Evolutionary conservation across 371 early-diverging fungal species (phyloP).

Genomic region (Dichotomocladium elegans): DNA sequence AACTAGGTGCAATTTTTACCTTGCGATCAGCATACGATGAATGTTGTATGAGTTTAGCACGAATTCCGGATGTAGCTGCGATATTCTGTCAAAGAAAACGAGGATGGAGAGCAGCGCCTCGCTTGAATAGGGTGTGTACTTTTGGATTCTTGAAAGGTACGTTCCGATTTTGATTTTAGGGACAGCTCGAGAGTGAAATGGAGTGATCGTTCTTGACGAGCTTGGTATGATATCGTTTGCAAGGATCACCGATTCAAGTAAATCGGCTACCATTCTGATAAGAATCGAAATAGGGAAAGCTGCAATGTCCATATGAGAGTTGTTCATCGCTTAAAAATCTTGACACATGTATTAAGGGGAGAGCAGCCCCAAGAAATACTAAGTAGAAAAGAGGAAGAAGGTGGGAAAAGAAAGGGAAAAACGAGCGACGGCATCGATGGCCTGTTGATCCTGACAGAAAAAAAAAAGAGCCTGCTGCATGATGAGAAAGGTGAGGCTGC

Average conservation of each 20-base stretch:
- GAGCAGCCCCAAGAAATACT: constrained; percentile 2
- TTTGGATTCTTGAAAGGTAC: constrained; percentile 67
- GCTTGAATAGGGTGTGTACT: constrained; percentile 77
- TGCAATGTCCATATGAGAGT: constrained; percentile 33
- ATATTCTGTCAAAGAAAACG: constrained; percentile 86
- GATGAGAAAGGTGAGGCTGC: background rate
- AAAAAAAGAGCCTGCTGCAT: background rate
- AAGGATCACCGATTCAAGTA: constrained; percentile 51
- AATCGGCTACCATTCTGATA: constrained; percentile 44
- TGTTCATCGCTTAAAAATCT: background rate
- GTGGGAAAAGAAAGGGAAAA: constrained; percentile 1
- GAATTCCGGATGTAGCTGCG: constrained; percentile 33
- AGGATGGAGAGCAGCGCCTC: constrained; percentile 71
- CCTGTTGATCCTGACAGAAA: background rate
- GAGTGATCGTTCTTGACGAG: constrained; percentile 41
- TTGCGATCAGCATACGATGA: constrained; percentile 78
- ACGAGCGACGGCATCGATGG: background rate
- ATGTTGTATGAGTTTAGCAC: constrained; percentile 73
- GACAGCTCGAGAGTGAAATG: constrained; percentile 82
- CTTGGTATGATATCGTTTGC: constrained; percentile 66
- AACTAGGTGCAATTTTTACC: constrained; percentile 15
- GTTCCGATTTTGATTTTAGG: constrained; percentile 69
- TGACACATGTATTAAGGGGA: background rate
- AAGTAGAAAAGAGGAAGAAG: constrained; percentile 7
- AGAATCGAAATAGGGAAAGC: constrained; percentile 28